Base-by-base conservation (phyloP, 345 rosid genomes). In the Psidium guajava region DNA sequence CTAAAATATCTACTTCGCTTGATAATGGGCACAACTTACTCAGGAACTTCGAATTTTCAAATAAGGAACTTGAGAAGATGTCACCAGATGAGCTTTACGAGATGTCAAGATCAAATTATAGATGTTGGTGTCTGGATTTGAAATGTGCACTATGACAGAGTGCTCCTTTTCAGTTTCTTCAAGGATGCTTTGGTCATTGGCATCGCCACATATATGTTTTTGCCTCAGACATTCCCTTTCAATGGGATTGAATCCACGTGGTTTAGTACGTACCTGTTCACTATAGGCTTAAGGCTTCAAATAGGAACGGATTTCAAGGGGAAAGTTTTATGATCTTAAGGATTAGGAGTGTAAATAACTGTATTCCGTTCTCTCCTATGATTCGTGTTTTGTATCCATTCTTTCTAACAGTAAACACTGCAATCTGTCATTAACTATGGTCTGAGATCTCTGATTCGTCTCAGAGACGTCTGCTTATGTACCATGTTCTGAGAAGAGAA, bases 121-220 rank as follows among this genome's bases (percentile, higher is more conserved):
- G 82, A 50, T 94, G 96, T 84, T 95, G 98, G 96, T 94, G 97
- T 87, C 88, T 90, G 83, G 96, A 95, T 87, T 84, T 82, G 57
- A 51, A 81, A 54, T 82, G 51, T 5, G 20, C 1, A 3, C 47
- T 18, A 69, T 69, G 80, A 69, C 47, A 69, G 36, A 36, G 22
- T 36, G 47, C 25, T 10, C 25, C 47, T 21, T 9, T 55, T 55
- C 59, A 55, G n/a, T 55, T 55, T 22, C n/a, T 55, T 22, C n/a
- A 22, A 55, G 59, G 24, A 55, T 3, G 3, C n/a, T 56, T 36
- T 9, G 69, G 28, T 58, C 69, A 58, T 58, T n/a, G 69, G 47
- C 80, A 36, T 69, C 0, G 22, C 22, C 22, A 7, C 10, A 32
- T 16, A 10, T 32, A 16, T 1, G 42, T 36, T 69, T 69, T 69